Evolutionary conservation across 306 rosid genomes (phyloP).

Genomic region (Arachis stenosperma): DNA sequence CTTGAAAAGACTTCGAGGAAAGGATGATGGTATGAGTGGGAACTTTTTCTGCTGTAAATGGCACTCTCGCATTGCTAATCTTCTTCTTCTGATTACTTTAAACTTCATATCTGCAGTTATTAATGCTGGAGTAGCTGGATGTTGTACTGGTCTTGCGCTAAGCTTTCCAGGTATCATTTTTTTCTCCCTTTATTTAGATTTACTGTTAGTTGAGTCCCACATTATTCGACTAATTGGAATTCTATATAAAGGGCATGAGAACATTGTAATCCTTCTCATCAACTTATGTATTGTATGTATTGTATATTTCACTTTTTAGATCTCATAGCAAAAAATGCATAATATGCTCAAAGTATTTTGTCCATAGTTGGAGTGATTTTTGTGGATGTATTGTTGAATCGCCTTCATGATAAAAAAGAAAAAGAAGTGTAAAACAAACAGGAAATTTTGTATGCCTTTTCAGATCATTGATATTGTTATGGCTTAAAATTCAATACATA

Average conservation of each 20-base stretch:
- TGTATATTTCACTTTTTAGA: constrained; percentile 22
- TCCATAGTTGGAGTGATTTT: constrained; percentile 2
- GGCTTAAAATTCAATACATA: constrained; percentile 8
- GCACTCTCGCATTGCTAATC: not conserved
- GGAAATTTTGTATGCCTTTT: not conserved
- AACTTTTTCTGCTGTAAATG: constrained; percentile 17
- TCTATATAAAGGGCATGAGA: constrained; percentile 16
- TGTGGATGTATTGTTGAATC: not conserved
- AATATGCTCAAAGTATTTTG: not conserved
- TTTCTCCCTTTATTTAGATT: not conserved
- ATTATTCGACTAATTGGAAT: constrained; percentile 3
- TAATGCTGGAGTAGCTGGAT: constrained; percentile 97
- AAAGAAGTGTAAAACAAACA: not conserved
- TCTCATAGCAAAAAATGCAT: not conserved
- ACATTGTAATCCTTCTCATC: not conserved
- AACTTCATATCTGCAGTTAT: constrained; percentile 62
- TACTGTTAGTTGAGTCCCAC: not conserved
- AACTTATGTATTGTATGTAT: constrained; percentile 24
- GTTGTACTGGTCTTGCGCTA: constrained; percentile 97
- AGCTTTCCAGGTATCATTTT: constrained; percentile 80
- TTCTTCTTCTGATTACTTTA: constrained; percentile 18
- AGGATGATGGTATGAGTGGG: constrained; percentile 75
- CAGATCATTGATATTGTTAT: constrained; percentile 2
- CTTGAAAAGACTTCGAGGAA: constrained; percentile 89
- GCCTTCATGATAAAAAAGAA: not conserved